Base-by-base conservation (phyloP, 1,284 basidiomycete species). In the Mycena sp. region DNA sequence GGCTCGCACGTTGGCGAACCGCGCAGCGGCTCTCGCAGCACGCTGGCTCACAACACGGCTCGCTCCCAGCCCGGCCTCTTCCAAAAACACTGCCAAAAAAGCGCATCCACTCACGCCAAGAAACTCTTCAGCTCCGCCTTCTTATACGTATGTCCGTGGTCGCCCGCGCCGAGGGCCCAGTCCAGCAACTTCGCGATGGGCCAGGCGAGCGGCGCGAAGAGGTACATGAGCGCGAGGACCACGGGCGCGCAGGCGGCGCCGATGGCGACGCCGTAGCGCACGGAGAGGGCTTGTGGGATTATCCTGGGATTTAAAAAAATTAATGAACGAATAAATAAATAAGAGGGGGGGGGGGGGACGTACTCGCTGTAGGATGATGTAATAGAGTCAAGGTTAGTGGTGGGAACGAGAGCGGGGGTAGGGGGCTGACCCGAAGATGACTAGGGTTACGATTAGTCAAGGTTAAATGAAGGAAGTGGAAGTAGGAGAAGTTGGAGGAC, bases 51-150 rank as follows among this genome's bases (percentile, higher is more conserved):
- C 32, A 7, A 35, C 32, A 14, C 32, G 32, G n/a, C 32, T 35
- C 7, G 9, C 14, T 35, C 9, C 32, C 7, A 35, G 9, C 32
- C 32, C 32, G 7, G 9, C 32, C 32, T 14, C 32, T 35, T 35
- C n/a, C n/a, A n/a, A n/a, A n/a, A 14, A 35, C 32, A 35, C 32
- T 35, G 32, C 32, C 14, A 35, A n/a, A n/a, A n/a, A n/a, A n/a
- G n/a, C n/a, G 32, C 32, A 35, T 35, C 9, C 32, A 35, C n/a
- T n/a, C n/a, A 14, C 32, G 7, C 92, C 28, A 99, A 85, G 79
- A 99, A 98, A 0, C 92, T 94, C 78, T 94, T 95, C 45, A 98
- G 86, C 73, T 97, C 93, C 0, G 93, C 93, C 75, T 96, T 96
- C 73, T 95, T 95, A 81, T 96, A 96, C 0, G 92, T 95, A 63